phyloP scores from a whole-genome alignment of 2,329 filamentous ascomycete species.

The Arthroderma sp. region DNA sequence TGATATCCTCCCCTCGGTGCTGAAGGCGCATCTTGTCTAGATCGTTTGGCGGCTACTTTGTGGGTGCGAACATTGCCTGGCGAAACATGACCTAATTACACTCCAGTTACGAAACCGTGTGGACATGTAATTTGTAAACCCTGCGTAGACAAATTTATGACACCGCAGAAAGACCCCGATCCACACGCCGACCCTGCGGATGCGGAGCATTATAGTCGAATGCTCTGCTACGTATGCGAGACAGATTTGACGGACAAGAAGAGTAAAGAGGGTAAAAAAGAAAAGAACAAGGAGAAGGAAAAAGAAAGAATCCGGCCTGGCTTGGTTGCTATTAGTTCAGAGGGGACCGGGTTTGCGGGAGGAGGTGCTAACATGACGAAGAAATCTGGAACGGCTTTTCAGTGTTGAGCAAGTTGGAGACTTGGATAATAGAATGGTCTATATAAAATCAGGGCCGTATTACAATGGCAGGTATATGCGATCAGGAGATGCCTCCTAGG shows the following conservation, averaged over 20 bases:
- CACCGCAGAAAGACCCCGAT: constrained; percentile 40
- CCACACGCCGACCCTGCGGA: constrained; percentile 48
- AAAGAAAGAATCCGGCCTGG: constrained; percentile 54
- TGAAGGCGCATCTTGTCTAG: too few relatives aligned
- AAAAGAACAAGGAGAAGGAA: constrained; percentile 32
- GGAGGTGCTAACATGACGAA: constrained; percentile 73
- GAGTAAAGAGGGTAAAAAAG: constrained; percentile 17
- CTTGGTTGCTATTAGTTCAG: constrained; percentile 64
- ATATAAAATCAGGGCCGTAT: too few relatives aligned
- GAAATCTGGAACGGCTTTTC: constrained; percentile 66
- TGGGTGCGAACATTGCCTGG: constrained; percentile 3
- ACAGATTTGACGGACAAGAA: constrained; percentile 49
- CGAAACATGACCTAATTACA: neutral
- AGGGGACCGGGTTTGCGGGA: constrained; percentile 86
- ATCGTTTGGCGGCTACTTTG: too few relatives aligned
- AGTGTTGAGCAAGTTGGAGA: constrained; percentile 43
- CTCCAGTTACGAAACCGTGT: constrained; percentile 61
- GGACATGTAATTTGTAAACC: constrained; percentile 82
- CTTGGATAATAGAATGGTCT: too few relatives aligned
- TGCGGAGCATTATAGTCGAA: constrained; percentile 29
- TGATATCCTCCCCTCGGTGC: too few relatives aligned
- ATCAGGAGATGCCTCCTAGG: too few relatives aligned
- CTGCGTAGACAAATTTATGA: constrained; percentile 75
- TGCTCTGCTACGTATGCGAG: constrained; percentile 80
- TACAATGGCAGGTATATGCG: too few relatives aligned